Evolutionary conservation across 495 filamentous ascomycete species (phyloP), one percentile per base, ranked within the genome.

Genomic region (Aspergillus coremiiformis): DNA sequence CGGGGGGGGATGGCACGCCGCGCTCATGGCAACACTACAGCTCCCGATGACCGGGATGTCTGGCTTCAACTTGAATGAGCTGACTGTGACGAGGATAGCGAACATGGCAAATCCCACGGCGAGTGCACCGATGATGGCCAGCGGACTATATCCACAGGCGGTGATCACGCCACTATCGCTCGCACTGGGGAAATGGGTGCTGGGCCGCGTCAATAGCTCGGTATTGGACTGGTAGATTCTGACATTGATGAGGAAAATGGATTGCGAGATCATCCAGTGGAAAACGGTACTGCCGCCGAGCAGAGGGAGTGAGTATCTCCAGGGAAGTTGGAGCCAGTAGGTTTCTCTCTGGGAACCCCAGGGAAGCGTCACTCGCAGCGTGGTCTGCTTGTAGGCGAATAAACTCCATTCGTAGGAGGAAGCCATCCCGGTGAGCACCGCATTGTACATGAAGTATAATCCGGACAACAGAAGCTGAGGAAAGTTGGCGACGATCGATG

Each of bases 181-280:
- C 9, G 32, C 4, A 3, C 19, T n/a, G 1, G 52, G 52, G 24
- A 27, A 27, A 8, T 27, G 24, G 24, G 24, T 27, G 14, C n/a
- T 14, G 9, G 32, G 32, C 12, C 12, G 32, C 1, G 10, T 14
- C 9, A 14, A 12, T 0, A 35, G 9, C 4, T 47, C 8, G 4
- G 39, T 24, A 17, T 57, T 43, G 24, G 47, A 50, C 1, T 39
- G 44, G 14, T 52, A 23, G 12, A 60, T 41, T 17, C 51, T 35
- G 3, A 52, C 45, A 12, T 53, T 37, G 5, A 52, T 48, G 39
- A 52, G 57, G 43, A 75, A 77, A 5, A 73, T 50, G 19, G 59
- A 61, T 43, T 75, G 66, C 2, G 73, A 75, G 3, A 72, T 50
- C 1, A 71, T 59, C 70, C 72, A 74, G 32, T 76, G 74, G 0